A percentile compares a stretch with the other conserved stretches of the same genome.
Conservation (phyloP, 192 early-diverging fungal genomes). For the Gamsiella multidivaricata region DNA sequence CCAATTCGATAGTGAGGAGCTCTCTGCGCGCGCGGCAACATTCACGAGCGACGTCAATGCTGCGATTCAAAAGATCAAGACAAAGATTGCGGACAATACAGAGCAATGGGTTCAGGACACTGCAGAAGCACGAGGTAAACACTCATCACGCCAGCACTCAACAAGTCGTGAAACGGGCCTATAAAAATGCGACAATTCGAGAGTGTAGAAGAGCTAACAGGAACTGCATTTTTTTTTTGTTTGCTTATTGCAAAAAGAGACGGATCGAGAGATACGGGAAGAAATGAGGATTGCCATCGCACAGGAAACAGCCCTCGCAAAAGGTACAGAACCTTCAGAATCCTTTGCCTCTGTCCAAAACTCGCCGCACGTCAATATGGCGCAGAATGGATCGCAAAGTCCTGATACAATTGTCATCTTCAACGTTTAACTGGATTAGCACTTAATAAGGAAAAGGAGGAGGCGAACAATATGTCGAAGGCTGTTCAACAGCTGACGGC, state of each 20-base stretch:
- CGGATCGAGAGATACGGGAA: slow-evolving; percentile 28
- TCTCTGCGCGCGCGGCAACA: slow-evolving; percentile 18
- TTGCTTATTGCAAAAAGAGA: background rate
- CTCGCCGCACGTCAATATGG: too few species aligned
- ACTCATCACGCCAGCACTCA: too few species aligned
- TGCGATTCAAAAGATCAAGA: slow-evolving; percentile 34
- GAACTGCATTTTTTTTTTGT: background rate
- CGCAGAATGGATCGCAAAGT: too few species aligned
- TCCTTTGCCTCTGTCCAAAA: background rate
- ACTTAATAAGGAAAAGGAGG: slow-evolving; percentile 60
- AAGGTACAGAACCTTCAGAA: slow-evolving; percentile 9
- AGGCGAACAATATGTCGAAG: slow-evolving; percentile 58
- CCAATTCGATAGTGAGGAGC: slow-evolving; percentile 38
- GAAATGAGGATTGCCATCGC: slow-evolving; percentile 20
- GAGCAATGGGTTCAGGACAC: slow-evolving; percentile 42
- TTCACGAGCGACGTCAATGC: slow-evolving; percentile 35
- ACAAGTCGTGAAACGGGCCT: too few species aligned
- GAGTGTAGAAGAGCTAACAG: too few species aligned
- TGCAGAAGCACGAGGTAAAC: slow-evolving; percentile 25
- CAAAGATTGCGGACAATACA: slow-evolving; percentile 30
- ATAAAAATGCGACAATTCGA: too few species aligned
- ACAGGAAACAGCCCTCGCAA: slow-evolving; percentile 16
- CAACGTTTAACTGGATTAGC: too few species aligned
- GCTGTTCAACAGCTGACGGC: slow-evolving; percentile 54
- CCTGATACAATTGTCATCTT: too few species aligned